Conservation (phyloP, 164 flowering plant genomes). For the Tinospora cordifolia region DNA sequence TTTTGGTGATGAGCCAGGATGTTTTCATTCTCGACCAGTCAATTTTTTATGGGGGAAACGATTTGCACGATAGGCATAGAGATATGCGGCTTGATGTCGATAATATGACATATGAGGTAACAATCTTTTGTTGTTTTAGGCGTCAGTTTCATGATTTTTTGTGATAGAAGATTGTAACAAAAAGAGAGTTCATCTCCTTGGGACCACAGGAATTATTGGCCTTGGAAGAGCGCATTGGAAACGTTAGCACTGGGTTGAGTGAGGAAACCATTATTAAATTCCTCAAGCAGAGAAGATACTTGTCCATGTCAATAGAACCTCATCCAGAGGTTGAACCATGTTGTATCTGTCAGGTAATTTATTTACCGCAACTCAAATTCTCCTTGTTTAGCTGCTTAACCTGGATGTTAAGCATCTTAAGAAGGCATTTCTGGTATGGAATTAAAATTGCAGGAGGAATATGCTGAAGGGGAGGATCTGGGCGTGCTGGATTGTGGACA, state of each 20-base stretch:
- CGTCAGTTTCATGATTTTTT: background rate
- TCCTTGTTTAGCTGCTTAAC: background rate
- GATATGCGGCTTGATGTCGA: conserved; percentile 98
- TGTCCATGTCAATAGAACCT: conserved; percentile 11
- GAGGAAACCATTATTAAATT: conserved; percentile 48
- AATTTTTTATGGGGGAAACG: conserved; percentile 54
- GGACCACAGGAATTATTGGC: conserved; percentile 65
- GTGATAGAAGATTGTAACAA: background rate
- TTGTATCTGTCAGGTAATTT: conserved; percentile 66
- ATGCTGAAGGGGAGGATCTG: conserved; percentile 55
- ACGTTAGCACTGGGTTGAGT: conserved; percentile 69
- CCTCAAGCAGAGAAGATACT: conserved; percentile 44
- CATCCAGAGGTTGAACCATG: conserved; percentile 58
- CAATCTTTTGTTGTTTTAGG: background rate
- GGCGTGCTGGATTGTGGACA: conserved; percentile 81
- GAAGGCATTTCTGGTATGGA: background rate
- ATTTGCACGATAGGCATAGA: conserved; percentile 76
- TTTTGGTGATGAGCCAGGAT: conserved; percentile 67
- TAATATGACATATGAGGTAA: conserved; percentile 90
- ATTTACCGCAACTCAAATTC: background rate
- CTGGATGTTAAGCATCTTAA: background rate
- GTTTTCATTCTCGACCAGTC: conserved; percentile 75
- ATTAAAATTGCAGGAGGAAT: conserved; percentile 58
- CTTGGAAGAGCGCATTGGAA: conserved; percentile 79
- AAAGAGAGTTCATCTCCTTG: background rate